Evolutionary conservation across 2,329 filamentous ascomycete genomes (phyloP).

Genomic region (Cladosporium sp.): DNA sequence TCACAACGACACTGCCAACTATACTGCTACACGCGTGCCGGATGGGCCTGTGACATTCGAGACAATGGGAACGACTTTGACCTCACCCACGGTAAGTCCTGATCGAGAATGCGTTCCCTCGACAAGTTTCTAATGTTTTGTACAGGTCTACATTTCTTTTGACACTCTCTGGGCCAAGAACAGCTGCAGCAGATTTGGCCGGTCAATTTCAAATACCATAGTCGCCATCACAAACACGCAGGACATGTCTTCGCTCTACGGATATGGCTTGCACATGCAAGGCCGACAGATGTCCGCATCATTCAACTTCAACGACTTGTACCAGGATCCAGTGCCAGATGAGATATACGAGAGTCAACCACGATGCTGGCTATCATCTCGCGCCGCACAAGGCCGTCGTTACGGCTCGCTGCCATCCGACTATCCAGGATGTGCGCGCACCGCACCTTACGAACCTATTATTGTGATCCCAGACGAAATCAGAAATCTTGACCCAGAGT

Average conservation of each 20-base stretch:
- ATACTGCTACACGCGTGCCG: not conserved
- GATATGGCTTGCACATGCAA: not conserved
- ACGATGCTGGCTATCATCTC: conserved; percentile 14
- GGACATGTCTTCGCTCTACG: conserved; percentile 18
- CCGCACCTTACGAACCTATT: conserved; percentile 18
- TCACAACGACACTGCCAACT: not conserved
- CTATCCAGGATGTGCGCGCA: conserved; percentile 15
- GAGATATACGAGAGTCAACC: conserved; percentile 20
- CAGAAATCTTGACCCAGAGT: conserved; percentile 16
- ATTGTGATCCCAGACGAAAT: conserved; percentile 17
- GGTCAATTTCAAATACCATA: conserved; percentile 17
- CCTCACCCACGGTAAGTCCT: conserved; percentile 16
- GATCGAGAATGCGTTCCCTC: not conserved
- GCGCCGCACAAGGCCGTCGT: conserved; percentile 6
- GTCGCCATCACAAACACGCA: conserved; percentile 16
- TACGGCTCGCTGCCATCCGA: not conserved
- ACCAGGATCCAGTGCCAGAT: conserved; percentile 3
- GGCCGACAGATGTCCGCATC: not conserved
- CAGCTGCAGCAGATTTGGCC: conserved; percentile 17
- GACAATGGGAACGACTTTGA: conserved; percentile 16
- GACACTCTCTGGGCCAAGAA: conserved; percentile 20
- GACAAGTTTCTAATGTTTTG: not conserved
- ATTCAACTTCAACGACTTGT: conserved; percentile 14
- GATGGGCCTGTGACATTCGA: conserved; percentile 9
- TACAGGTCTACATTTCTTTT: conserved; percentile 21